Conservation (phyloP, 2,329 filamentous ascomycete species). For the Eurotiales sp. region DNA sequence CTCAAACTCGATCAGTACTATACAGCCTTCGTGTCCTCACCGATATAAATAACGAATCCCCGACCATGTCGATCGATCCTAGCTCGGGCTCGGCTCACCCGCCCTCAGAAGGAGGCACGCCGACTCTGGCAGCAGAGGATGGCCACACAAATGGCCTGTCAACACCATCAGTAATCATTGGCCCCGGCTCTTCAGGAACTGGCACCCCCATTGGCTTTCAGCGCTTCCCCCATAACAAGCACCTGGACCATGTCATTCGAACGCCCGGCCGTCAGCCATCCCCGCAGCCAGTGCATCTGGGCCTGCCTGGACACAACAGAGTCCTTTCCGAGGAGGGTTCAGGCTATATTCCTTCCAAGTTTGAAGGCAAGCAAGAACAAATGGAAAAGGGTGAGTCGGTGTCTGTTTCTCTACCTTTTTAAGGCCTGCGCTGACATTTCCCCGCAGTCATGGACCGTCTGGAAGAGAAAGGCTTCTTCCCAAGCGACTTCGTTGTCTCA, state of each 20-base stretch:
- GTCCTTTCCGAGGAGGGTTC: constrained; percentile 83
- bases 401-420: background rate
- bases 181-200: constrained; percentile 31
- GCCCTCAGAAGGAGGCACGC: constrained; percentile 12
- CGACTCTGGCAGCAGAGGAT: constrained; percentile 1
- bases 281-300: constrained; percentile 82
- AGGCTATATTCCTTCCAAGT: constrained; percentile 91
- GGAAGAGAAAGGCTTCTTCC: constrained; percentile 78
- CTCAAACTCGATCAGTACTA: too few relatives aligned
- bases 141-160: constrained; percentile 15
- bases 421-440: constrained; percentile 19
- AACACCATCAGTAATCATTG: constrained; percentile 30
- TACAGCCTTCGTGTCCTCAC: too few relatives aligned
- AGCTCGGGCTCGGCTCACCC: constrained; percentile 6
- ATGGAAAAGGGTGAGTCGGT: constrained; percentile 67
- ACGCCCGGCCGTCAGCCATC: constrained; percentile 67
- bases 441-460: constrained; percentile 72
- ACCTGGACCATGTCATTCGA: constrained; percentile 53
- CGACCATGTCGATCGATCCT: constrained; percentile 15
- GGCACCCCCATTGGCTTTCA: constrained; percentile 43
- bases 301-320: constrained; percentile 63
- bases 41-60: too few relatives aligned
- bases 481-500: constrained; percentile 72
- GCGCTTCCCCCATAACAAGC: constrained; percentile 50
- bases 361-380: constrained; percentile 87